Evolutionary conservation across 108 stramenopile species (phyloP), one percentile per base, ranked within the genome.

Genomic region (Skeletonema potamos): DNA sequence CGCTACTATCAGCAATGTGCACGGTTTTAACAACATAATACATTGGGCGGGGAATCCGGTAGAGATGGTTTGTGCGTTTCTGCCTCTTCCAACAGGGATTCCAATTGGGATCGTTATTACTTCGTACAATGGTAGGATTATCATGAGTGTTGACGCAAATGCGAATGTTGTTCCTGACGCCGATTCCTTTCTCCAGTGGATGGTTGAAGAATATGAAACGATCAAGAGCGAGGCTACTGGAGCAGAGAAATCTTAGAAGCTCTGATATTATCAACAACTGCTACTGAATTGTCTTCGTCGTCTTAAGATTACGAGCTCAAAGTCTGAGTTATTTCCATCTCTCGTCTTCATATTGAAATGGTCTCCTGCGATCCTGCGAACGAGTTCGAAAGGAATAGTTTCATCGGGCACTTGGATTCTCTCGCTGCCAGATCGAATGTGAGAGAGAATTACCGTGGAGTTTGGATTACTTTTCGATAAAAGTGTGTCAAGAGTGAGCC

Each of bases 341-440:
- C 84, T 56, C 12, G 84, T 81, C 11, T 33, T 71, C 79, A 87
- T 85, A 3, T 62, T 73, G 59, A 87, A 87, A 7, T 58, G 13
- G 28, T 82, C 77, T 30, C 82, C 86, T 33, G 83, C 73, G 37
- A 87, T 71, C 37, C 77, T 68, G 12, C 83, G 77, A 6, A 87
- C 66, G 17, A 75, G 43, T 29, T 66, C 58, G 72, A 80, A 87
- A 54, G 24, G 36, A 22, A 24, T 18, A 13, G 44, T 29, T 12
- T 54, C 77, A 56, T 70, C 51, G 6, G 78, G 78, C 17, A 70
- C 11, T 44, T 70, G 46, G 27, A 79, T 79, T 36, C 67, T 74
- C 33, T 79, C 66, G 12, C 34, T 24, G 11, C 56, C 72, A 30
- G 43, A 60, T 39, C 59, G 51, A 27, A 70, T 66, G 72, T 87